phyloP scores from a whole-genome alignment of 2,329 filamentous ascomycete species.

The Colletotrichum tropicicola region DNA sequence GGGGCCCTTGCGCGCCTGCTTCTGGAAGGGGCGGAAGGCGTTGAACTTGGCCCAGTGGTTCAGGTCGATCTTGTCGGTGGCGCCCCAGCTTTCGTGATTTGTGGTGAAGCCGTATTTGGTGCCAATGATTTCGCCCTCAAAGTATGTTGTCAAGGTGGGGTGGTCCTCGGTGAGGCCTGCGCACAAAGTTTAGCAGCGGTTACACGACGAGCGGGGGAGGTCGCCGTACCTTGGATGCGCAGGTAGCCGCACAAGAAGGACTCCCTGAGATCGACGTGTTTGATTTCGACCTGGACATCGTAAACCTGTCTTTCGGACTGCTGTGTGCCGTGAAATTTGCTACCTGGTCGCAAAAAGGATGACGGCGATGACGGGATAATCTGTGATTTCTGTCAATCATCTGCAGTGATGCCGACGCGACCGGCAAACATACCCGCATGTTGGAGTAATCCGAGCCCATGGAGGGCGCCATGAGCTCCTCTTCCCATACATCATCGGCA shows the following conservation, averaged over 20 bases:
- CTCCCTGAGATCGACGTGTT: slow-evolving; percentile 93
- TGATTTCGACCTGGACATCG: slow-evolving; percentile 95
- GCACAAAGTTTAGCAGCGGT: slow-evolving; percentile 11
- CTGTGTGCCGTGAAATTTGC: slow-evolving; percentile 89
- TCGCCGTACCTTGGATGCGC: slow-evolving; percentile 82
- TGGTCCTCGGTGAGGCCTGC: slow-evolving; percentile 93
- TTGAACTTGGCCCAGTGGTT: slow-evolving; percentile 93
- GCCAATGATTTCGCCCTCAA: slow-evolving; percentile 97
- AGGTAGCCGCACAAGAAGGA: slow-evolving; percentile 96
- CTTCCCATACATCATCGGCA: slow-evolving; percentile 29
- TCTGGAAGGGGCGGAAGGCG: slow-evolving; percentile 80
- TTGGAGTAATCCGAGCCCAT: slow-evolving; percentile 49
- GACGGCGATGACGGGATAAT: slow-evolving; percentile 82
- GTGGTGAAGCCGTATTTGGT: slow-evolving; percentile 95
- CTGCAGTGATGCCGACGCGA: neutral
- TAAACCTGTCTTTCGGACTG: slow-evolving; percentile 93
- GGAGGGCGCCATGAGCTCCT: slow-evolving; percentile 43
- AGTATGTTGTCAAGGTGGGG: slow-evolving; percentile 97
- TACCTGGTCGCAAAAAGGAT: slow-evolving; percentile 86
- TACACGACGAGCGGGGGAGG: slow-evolving; percentile 23
- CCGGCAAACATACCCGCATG: slow-evolving; percentile 41
- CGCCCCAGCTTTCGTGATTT: slow-evolving; percentile 89
- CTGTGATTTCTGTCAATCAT: slow-evolving; percentile 51
- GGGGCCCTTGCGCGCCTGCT: slow-evolving; percentile 65
- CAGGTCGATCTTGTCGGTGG: slow-evolving; percentile 88